Evolutionary conservation across 805 yeast species (phyloP).

Genomic region (Tetrapisispora phaffii): DNA sequence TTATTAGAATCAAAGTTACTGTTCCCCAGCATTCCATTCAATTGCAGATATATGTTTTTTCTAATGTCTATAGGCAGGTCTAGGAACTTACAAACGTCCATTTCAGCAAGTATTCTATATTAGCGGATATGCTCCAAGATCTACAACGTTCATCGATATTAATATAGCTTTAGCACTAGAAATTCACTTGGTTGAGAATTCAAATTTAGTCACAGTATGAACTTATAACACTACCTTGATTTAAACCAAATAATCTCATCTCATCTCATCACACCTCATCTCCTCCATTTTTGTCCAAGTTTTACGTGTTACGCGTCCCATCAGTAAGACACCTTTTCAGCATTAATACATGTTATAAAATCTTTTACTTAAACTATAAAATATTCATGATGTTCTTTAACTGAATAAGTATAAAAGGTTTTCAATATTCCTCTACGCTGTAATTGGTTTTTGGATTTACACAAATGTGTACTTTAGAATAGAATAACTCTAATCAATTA

Average conservation of each 20-base stretch:
- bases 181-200: too few relatives aligned
- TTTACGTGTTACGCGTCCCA: slow-evolving; percentile 1
- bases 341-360: not conserved
- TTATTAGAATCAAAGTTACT: not conserved
- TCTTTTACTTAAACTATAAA: not conserved
- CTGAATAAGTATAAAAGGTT: not conserved
- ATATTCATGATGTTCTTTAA: not conserved
- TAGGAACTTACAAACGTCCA: slow-evolving; percentile 12
- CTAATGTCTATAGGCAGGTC: slow-evolving; percentile 21
- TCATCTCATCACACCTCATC: not conserved
- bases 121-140: too few relatives aligned
- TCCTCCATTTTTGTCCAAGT: not conserved
- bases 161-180: too few relatives aligned
- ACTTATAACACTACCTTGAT: too few relatives aligned
- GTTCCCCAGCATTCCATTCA: slow-evolving; percentile 13
- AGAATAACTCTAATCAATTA: too few relatives aligned
- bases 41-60: slow-evolving; percentile 17
- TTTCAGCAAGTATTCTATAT: not conserved
- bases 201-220: too few relatives aligned
- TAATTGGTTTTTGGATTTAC: too few relatives aligned
- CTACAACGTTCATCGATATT: too few relatives aligned
- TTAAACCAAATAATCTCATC: too few relatives aligned
- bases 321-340: too few relatives aligned
- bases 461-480: too few relatives aligned
- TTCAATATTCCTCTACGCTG: not conserved